These are phyloP conservation scores for Entomortierella beljakovae DNA, from an alignment of 192 early-diverging fungal species.

Conservation along the genomic window DNA sequence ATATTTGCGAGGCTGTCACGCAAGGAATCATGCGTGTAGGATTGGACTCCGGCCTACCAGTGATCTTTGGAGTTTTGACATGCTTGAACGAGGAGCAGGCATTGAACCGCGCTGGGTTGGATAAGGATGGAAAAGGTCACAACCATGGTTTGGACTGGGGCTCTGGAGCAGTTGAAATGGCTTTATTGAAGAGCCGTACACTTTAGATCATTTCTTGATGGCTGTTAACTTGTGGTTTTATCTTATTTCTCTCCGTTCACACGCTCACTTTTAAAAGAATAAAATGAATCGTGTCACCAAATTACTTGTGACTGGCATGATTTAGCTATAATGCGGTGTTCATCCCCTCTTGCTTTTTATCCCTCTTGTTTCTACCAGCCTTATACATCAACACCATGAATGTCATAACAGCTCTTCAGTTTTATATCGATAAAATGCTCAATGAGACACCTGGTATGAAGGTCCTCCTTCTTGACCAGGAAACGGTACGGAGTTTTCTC, in stretches of 20 bases:
- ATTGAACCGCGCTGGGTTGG: slow-evolving; percentile 80
- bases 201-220: slow-evolving; percentile 19
- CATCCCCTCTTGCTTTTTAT: not conserved
- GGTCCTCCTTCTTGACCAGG: slow-evolving; percentile 91
- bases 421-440: slow-evolving; percentile 94
- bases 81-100: slow-evolving; percentile 97
- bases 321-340: no score
- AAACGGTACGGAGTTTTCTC: slow-evolving; percentile 73
- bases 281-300: no score
- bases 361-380: not conserved
- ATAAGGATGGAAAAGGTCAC: slow-evolving; percentile 74
- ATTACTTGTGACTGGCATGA: no score
- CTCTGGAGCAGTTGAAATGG: slow-evolving; percentile 96
- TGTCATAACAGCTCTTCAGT: slow-evolving; percentile 82
- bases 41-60: slow-evolving; percentile 86
- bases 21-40: slow-evolving; percentile 98
- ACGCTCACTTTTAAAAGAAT: not conserved
- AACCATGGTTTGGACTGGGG: slow-evolving; percentile 99
- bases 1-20: slow-evolving; percentile 94
- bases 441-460: slow-evolving; percentile 96
- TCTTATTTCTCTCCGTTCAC: not conserved
- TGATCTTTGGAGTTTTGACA: slow-evolving; percentile 97
- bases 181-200: slow-evolving; percentile 67
- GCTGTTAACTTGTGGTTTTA: not conserved
- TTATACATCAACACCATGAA: slow-evolving; percentile 68